phyloP scores from a whole-genome alignment of 2,329 filamentous ascomycete genomes.

The Cordyceps cateniannulata region DNA sequence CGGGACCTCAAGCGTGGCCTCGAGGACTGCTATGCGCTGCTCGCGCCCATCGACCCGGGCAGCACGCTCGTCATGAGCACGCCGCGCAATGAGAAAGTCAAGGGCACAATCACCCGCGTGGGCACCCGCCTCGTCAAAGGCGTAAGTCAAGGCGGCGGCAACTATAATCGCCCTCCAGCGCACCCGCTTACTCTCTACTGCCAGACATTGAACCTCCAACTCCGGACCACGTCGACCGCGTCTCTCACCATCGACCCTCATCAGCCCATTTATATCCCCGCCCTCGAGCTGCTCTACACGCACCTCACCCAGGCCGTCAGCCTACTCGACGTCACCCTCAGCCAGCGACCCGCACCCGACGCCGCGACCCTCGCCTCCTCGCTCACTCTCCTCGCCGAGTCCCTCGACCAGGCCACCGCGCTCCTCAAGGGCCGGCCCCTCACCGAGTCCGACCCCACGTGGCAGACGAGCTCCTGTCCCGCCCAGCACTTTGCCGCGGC shows the following conservation, averaged over 20 bases:
- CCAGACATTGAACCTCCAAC: slow-evolving; percentile 69
- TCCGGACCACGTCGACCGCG: slow-evolving; percentile 57
- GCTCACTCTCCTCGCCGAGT: slow-evolving; percentile 48
- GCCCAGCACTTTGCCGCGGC: slow-evolving; percentile 36
- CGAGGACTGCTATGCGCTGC: slow-evolving; percentile 80
- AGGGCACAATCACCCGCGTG: slow-evolving; percentile 84
- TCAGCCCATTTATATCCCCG: slow-evolving; percentile 54
- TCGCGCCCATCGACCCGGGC: slow-evolving; percentile 77
- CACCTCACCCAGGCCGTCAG: slow-evolving; percentile 78
- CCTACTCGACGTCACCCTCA: slow-evolving; percentile 70
- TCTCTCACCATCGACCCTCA: slow-evolving; percentile 42
- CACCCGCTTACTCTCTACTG: not conserved
- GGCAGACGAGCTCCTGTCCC: slow-evolving; percentile 39
- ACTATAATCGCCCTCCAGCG: not conserved
- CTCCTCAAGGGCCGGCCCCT: slow-evolving; percentile 50
- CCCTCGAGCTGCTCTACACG: slow-evolving; percentile 66
- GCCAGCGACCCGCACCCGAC: slow-evolving; percentile 35
- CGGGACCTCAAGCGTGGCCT: slow-evolving; percentile 57
- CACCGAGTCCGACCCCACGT: slow-evolving; percentile 33
- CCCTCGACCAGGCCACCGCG: slow-evolving; percentile 43
- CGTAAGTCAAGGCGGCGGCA: slow-evolving; percentile 42
- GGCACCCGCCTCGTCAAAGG: slow-evolving; percentile 90
- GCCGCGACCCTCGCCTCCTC: slow-evolving; percentile 50
- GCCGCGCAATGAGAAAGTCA: slow-evolving; percentile 78
- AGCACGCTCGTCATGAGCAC: slow-evolving; percentile 88